Conservation (phyloP, 2,329 filamentous ascomycete genomes). For the Thermochaetoides dissita region DNA sequence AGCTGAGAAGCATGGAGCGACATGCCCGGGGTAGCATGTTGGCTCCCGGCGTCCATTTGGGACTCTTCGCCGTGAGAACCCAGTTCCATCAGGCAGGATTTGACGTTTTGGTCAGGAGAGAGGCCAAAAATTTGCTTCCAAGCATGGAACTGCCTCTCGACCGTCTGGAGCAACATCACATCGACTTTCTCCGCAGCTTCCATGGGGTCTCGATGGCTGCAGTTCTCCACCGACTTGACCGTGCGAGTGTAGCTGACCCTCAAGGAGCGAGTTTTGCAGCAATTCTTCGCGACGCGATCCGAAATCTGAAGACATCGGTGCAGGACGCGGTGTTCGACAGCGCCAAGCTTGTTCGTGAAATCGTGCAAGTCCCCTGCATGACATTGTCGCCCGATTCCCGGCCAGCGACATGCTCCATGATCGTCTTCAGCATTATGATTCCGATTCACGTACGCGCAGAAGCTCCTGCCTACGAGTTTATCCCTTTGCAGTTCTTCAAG, state of each 20-base stretch:
- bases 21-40: constrained; percentile 35
- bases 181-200: constrained; percentile 38
- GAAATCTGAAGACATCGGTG: constrained; percentile 24
- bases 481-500: constrained; percentile 51
- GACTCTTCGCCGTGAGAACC: constrained; percentile 43
- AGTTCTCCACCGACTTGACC: constrained; percentile 25
- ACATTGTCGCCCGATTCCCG: constrained; percentile 9
- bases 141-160: constrained; percentile 39
- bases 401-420: constrained; percentile 23
- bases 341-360: constrained; percentile 24
- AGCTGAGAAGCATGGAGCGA: constrained; percentile 49
- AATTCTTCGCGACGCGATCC: constrained; percentile 20
- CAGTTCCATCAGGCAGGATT: constrained; percentile 40
- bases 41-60: constrained; percentile 40
- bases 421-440: constrained; percentile 47
- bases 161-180: constrained; percentile 39
- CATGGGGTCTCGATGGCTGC: constrained; percentile 28
- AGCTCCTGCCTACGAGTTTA: constrained; percentile 40
- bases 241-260: constrained; percentile 15
- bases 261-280: constrained; percentile 10
- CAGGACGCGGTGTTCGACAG: constrained; percentile 28
- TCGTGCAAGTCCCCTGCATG: constrained; percentile 26
- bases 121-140: constrained; percentile 46
- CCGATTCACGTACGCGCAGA: constrained; percentile 43
- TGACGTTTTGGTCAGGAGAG: constrained; percentile 46